Evolutionary conservation across 805 yeast genomes (phyloP).

Genomic region (Saccharomycopsis olivae): DNA sequence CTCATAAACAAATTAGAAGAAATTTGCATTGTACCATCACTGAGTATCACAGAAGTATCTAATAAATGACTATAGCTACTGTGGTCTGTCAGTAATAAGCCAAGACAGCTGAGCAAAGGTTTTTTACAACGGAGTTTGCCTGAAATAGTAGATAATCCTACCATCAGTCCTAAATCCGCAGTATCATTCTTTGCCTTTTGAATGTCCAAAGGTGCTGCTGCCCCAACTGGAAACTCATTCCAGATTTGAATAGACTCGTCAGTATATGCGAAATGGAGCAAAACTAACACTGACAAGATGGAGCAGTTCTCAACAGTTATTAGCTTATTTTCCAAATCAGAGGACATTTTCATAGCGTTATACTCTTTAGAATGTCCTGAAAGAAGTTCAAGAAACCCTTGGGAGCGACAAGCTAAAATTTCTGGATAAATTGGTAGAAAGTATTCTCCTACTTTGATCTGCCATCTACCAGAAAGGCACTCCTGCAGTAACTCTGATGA

Average conservation of each 20-base stretch:
- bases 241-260: slow-evolving; percentile 36
- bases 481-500: no score
- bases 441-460: neutral
- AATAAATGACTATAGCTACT: neutral
- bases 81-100: neutral
- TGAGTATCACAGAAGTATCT: slow-evolving; percentile 39
- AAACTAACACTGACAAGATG: slow-evolving; percentile 22
- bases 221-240: slow-evolving; percentile 25
- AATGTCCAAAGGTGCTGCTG: slow-evolving; percentile 24
- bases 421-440: slow-evolving; percentile 1
- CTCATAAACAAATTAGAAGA: slow-evolving; percentile 33
- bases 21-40: slow-evolving; percentile 33
- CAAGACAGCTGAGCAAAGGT: neutral
- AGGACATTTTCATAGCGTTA: no score
- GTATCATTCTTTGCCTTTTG: slow-evolving; percentile 24
- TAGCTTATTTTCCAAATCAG: neutral
- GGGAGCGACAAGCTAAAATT: slow-evolving; percentile 27
- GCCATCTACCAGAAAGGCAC: no score
- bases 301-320: neutral
- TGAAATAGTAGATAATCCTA: slow-evolving; percentile 23
- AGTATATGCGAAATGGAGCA: slow-evolving; percentile 41
- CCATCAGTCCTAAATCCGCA: slow-evolving; percentile 22
- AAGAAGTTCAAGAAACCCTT: slow-evolving; percentile 19
- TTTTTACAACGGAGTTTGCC: slow-evolving; percentile 19
- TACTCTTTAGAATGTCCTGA: no score